Conservation (phyloP, 1,284 basidiomycete genomes). For the Schizopora paradoxa region DNA sequence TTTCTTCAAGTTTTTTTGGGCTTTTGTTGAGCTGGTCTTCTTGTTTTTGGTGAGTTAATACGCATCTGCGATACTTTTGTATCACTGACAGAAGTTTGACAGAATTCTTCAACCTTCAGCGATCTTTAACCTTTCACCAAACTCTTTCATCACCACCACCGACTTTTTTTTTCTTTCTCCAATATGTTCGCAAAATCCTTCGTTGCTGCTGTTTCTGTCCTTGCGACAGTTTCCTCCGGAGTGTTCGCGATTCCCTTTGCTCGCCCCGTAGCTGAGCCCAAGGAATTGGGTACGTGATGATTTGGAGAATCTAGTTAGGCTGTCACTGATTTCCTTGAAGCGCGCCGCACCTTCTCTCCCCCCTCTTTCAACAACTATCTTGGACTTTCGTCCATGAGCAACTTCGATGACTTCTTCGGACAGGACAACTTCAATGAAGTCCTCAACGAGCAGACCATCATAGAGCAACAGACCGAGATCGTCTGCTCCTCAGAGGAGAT, state of each 20-base stretch:
- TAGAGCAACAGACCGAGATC: slow-evolving; percentile 17
- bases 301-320: not conserved
- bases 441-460: slow-evolving; percentile 16
- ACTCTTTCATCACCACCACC: not conserved
- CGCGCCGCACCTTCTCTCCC: slow-evolving; percentile 7
- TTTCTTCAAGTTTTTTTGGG: slow-evolving; percentile 1
- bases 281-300: not conserved
- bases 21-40: slow-evolving; percentile 7
- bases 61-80: not conserved
- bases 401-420: slow-evolving; percentile 24
- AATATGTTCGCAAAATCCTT: slow-evolving; percentile 21
- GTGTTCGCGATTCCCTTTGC: slow-evolving; percentile 17
- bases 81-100: not conserved
- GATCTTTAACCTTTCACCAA: not conserved
- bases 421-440: slow-evolving; percentile 21
- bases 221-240: slow-evolving; percentile 15
- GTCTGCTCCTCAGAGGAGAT: slow-evolving; percentile 20
- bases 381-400: slow-evolving; percentile 15
- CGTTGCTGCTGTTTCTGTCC: slow-evolving; percentile 15
- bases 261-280: slow-evolving; percentile 5
- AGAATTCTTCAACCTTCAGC: not conserved
- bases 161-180: slow-evolving; percentile 7
- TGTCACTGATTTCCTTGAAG: not conserved
- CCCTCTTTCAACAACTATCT: slow-evolving; percentile 22
- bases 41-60: slow-evolving; percentile 9